These are phyloP conservation scores for Aspergillus niger DNA, from an alignment of 2,329 filamentous ascomycete genomes.

Conservation along the genomic window DNA sequence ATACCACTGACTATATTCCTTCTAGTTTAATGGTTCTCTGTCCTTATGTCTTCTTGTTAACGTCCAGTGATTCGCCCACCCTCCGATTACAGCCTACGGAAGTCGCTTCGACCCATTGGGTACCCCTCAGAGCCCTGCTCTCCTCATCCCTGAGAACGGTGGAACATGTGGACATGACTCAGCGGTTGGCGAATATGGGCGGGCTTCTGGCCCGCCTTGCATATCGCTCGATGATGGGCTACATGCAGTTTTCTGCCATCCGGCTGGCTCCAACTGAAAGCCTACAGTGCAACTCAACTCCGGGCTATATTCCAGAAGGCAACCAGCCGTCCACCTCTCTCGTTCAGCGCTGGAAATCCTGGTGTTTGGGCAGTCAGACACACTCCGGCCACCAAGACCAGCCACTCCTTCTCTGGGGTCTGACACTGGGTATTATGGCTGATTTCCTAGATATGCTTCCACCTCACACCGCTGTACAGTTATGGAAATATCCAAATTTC, in stretches of 20 bases:
- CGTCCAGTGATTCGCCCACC: conserved; percentile 56
- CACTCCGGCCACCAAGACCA: conserved; percentile 35
- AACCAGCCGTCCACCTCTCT: conserved; percentile 23
- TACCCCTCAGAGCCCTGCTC: conserved; percentile 64
- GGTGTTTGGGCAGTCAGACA: conserved; percentile 33
- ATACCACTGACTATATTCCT: conserved; percentile 18
- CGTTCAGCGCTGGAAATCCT: conserved; percentile 30
- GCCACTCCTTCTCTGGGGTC: conserved; percentile 66
- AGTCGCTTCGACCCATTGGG: conserved; percentile 70
- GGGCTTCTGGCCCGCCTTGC: conserved; percentile 58
- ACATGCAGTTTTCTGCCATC: conserved; percentile 69
- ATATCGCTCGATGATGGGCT: conserved; percentile 60
- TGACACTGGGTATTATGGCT: conserved; percentile 67
- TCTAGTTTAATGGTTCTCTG: conserved; percentile 67
- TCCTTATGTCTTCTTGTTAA: conserved; percentile 67
- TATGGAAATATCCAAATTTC: conserved; percentile 71
- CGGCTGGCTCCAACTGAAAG: conserved; percentile 63
- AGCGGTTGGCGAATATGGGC: conserved; percentile 60
- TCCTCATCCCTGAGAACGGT: conserved; percentile 61
- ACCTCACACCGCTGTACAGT: conserved; percentile 60
- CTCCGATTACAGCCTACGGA: conserved; percentile 68
- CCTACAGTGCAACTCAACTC: conserved; percentile 57
- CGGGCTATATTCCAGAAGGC: conserved; percentile 51
- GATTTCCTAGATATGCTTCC: conserved; percentile 69
- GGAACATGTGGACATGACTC: conserved; percentile 65